phyloP scores from a whole-genome alignment of 495 filamentous ascomycete species.

The Choiromyces venosus region DNA sequence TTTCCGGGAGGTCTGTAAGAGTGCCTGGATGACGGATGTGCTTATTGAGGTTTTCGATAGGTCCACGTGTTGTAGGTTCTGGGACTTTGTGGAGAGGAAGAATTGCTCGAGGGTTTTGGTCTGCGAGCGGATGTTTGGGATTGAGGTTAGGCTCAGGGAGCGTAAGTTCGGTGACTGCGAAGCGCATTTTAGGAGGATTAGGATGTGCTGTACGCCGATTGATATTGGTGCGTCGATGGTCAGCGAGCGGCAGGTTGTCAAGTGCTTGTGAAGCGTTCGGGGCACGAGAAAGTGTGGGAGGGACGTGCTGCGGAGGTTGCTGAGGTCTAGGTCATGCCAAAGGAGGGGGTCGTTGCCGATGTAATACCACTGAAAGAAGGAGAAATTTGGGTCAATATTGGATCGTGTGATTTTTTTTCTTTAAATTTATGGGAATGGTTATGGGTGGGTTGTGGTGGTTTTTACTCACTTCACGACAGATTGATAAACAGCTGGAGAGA shows the following conservation, averaged over 20 bases:
- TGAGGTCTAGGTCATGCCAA: constrained; percentile 34
- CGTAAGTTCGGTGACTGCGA: constrained; percentile 16
- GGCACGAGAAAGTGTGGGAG: constrained; percentile 21
- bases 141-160: constrained; percentile 18
- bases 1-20: constrained; percentile 28
- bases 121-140: constrained; percentile 21
- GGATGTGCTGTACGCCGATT: constrained; percentile 13
- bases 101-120: constrained; percentile 25
- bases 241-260: constrained; percentile 22
- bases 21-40: constrained; percentile 26
- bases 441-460: neutral
- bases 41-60: constrained; percentile 29
- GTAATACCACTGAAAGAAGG: constrained; percentile 30
- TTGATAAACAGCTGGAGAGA: constrained; percentile 26
- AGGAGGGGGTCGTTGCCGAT: constrained; percentile 31
- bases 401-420: neutral
- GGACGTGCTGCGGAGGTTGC: constrained; percentile 20
- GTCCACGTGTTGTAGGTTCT: constrained; percentile 25
- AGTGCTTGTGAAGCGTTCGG: constrained; percentile 12
- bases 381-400: neutral
- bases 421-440: neutral
- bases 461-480: constrained; percentile 36
- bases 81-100: constrained; percentile 21
- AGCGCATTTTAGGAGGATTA: constrained; percentile 20
- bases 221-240: constrained; percentile 23